Conservation (phyloP, 345 rosid species). For the Trapa incisa region DNA sequence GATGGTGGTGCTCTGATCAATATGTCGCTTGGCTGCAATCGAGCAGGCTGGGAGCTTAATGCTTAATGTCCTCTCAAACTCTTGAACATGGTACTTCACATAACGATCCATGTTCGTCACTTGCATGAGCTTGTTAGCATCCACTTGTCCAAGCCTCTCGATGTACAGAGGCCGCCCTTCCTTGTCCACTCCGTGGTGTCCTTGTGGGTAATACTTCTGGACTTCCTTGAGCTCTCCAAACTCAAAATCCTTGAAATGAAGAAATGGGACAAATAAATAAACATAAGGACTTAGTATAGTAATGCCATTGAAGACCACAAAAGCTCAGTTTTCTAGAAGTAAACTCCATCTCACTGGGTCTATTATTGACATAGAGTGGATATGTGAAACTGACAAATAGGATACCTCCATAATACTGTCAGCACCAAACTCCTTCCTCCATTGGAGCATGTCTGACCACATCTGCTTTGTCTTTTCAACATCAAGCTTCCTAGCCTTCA, state of each 20-base stretch:
- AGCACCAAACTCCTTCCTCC: slow-evolving; percentile 85
- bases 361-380: not conserved
- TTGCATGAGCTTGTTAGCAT: slow-evolving; percentile 79
- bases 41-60: slow-evolving; percentile 82
- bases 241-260: slow-evolving; percentile 49
- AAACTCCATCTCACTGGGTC: too few relatives aligned
- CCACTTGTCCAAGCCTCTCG: slow-evolving; percentile 79
- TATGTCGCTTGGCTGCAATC: slow-evolving; percentile 67
- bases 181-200: slow-evolving; percentile 86
- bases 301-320: too few relatives aligned
- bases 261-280: not conserved
- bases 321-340: too few relatives aligned
- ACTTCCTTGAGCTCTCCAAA: slow-evolving; percentile 60
- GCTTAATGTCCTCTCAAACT: slow-evolving; percentile 73
- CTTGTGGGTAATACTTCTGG: slow-evolving; percentile 70
- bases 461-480: slow-evolving; percentile 76
- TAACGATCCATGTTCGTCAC: slow-evolving; percentile 86
- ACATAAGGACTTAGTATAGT: not conserved
- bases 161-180: slow-evolving; percentile 86
- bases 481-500: slow-evolving; percentile 88
- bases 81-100: slow-evolving; percentile 78
- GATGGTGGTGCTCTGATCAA: slow-evolving; percentile 91
- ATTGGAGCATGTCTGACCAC: slow-evolving; percentile 84
- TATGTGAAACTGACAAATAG: not conserved
- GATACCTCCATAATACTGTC: slow-evolving; percentile 61